Conservation (phyloP, 805 yeast genomes). For the Ogataea glucozyma region DNA sequence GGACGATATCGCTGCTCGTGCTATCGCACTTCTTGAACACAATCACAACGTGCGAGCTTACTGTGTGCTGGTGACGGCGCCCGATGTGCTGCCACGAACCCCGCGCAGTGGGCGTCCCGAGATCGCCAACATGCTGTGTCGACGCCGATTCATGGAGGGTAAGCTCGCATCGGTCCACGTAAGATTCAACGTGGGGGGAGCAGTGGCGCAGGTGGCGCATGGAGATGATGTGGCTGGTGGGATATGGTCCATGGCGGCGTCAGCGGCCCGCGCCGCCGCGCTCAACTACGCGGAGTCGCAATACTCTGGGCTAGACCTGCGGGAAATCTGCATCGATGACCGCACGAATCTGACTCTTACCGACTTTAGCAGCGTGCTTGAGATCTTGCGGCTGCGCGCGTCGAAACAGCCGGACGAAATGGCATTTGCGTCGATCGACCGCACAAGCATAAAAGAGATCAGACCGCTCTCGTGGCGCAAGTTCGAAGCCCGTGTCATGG, state of each 20-base stretch:
- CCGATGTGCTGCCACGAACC: slow-evolving; percentile 81
- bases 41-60: slow-evolving; percentile 76
- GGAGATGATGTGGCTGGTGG: slow-evolving; percentile 81
- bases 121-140: slow-evolving; percentile 87
- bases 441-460: slow-evolving; percentile 44
- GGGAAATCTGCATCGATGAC: slow-evolving; percentile 76
- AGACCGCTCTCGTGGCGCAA: slow-evolving; percentile 75
- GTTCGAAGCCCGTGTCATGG: slow-evolving; percentile 73
- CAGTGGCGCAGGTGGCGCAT: slow-evolving; percentile 65
- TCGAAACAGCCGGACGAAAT: slow-evolving; percentile 72
- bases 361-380: slow-evolving; percentile 69
- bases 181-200: slow-evolving; percentile 68
- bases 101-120: slow-evolving; percentile 84
- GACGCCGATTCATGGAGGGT: slow-evolving; percentile 75
- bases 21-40: slow-evolving; percentile 47
- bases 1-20: slow-evolving; percentile 49
- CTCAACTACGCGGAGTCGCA: slow-evolving; percentile 70
- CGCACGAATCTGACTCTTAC: slow-evolving; percentile 73
- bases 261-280: slow-evolving; percentile 61
- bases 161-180: slow-evolving; percentile 76
- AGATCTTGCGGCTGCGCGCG: slow-evolving; percentile 78
- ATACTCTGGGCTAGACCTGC: slow-evolving; percentile 75
- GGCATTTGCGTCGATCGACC: slow-evolving; percentile 57
- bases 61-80: slow-evolving; percentile 78
- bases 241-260: slow-evolving; percentile 77